A percentile compares a stretch with the other conserved stretches of the same genome.
Evolutionary conservation across 2,329 filamentous ascomycete species (phyloP).

Genomic region (Fusarium incarnatum): DNA sequence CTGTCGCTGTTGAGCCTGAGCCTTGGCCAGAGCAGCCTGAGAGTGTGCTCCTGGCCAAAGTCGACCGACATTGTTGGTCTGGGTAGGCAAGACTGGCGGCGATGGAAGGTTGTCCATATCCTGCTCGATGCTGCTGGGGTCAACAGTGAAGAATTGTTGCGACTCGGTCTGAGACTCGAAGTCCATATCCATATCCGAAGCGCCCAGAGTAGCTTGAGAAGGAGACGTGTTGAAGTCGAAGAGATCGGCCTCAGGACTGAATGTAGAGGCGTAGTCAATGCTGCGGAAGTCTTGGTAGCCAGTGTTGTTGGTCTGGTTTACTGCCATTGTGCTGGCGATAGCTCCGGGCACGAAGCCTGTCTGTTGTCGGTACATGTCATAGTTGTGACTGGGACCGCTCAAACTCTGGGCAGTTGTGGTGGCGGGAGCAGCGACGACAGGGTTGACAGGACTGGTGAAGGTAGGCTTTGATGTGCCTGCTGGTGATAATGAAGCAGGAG

Average conservation of each 20-base stretch:
- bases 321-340: constrained; percentile 80
- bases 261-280: constrained; percentile 65
- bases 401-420: constrained; percentile 70
- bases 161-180: constrained; percentile 61
- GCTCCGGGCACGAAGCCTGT: constrained; percentile 91
- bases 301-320: constrained; percentile 72
- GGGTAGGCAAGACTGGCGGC: constrained; percentile 60
- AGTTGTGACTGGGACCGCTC: constrained; percentile 90
- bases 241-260: constrained; percentile 71
- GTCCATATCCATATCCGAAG: constrained; percentile 75
- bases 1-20: constrained; percentile 75
- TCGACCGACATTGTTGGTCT: constrained; percentile 72
- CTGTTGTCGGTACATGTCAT: constrained; percentile 95
- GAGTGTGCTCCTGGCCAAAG: constrained; percentile 96
- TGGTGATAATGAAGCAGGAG: constrained; percentile 68
- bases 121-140: constrained; percentile 80
- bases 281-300: constrained; percentile 64
- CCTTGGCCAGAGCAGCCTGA: constrained; percentile 83
- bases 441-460: constrained; percentile 64
- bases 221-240: constrained; percentile 80
- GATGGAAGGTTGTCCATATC: constrained; percentile 56
- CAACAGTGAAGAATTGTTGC: constrained; percentile 76
- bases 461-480: constrained; percentile 64
- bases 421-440: constrained; percentile 66
- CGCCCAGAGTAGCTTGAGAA: constrained; percentile 68